Evolutionary conservation across 148 eudicot species (phyloP).

Genomic region (Agrostemma githago): DNA sequence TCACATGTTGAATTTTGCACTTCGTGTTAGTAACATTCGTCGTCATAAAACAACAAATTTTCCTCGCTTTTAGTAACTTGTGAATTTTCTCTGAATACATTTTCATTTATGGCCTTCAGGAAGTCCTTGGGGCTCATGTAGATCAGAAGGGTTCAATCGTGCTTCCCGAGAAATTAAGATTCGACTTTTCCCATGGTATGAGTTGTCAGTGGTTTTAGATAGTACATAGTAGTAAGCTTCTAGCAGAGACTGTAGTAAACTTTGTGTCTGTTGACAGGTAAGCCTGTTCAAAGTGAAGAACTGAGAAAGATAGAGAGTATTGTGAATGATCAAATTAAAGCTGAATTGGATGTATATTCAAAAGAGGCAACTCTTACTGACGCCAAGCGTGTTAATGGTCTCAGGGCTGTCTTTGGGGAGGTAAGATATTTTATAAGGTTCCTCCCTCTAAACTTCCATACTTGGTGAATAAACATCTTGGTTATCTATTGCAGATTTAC

Average conservation of each 20-base stretch:
- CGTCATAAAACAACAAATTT: background rate
- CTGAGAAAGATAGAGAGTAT: slow-evolving; percentile 71
- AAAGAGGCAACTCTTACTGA: slow-evolving; percentile 78
- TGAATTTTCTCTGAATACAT: slow-evolving; percentile 1
- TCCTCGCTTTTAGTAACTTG: background rate
- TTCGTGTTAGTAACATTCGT: slow-evolving; percentile 51
- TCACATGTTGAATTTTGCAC: slow-evolving; percentile 93
- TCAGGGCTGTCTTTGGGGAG: slow-evolving; percentile 98
- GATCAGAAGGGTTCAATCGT: slow-evolving; percentile 99
- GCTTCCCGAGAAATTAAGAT: slow-evolving; percentile 93
- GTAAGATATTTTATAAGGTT: slow-evolving; percentile 32
- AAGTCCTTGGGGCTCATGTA: slow-evolving; percentile 89
- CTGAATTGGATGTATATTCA: slow-evolving; percentile 68
- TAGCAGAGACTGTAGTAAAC: background rate
- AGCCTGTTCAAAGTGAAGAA: slow-evolving; percentile 82
- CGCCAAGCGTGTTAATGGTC: slow-evolving; percentile 81
- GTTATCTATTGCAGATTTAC: slow-evolving; percentile 52
- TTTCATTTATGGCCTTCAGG: slow-evolving; percentile 40
- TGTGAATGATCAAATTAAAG: slow-evolving; percentile 87
- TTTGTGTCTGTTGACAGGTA: slow-evolving; percentile 42
- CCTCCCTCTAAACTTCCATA: background rate
- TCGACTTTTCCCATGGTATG: slow-evolving; percentile 91
- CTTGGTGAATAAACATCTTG: slow-evolving; percentile 8
- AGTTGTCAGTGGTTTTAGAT: background rate
- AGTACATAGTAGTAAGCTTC: background rate